Evolutionary conservation across 129 eudicot species (phyloP), one percentile per base, ranked within the genome.

Genomic region (Pseudognaphalium luteoalbum): DNA sequence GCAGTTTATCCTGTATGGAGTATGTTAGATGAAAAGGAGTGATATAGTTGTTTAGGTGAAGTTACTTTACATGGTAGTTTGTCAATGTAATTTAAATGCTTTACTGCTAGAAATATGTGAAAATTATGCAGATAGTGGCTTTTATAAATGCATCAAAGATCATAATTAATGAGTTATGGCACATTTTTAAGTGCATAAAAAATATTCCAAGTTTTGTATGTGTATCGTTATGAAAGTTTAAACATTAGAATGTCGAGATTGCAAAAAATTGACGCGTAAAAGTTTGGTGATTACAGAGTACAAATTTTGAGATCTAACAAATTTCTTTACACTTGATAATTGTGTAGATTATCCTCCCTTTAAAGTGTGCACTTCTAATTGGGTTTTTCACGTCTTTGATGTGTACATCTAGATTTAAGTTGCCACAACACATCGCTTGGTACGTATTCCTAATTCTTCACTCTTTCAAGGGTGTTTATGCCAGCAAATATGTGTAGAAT

Each of bases 21-120:
- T 30, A 30, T 30, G 33, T 1, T 32, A 32, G 34, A 32, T 32
- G 34, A 32, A 32, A 32, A 32, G 34, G 34, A 32, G 34, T 2
- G 34, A 32, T 32, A 32, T 32, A 32, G 2, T 32, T 32, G 32
- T 57, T 42, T 76, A 19, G 54, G 64, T 65, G 72, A 51, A 35
- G 37, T 50, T 76, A 73, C 77, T 21, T 42, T 74, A 58, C 22
- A 42, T 74, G 52, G 47, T 66, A 11, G 21, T 67, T 33, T 30
- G 21, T 20, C 51, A 19, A 17, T 54, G 56, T 50, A 10, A 1
- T 50, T 50, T 12, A 12, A 50, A 12, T 50, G 56, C n/a, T 50
- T 50, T 5, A 50, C 56, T 50, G 5, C n/a, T 10, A 50, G 15
- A 50, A 11, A 0, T 15, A 50, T 50, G 56, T 50, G 15, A 50